Evolutionary conservation across 305 asterid genomes (phyloP).

Genomic region (Fraxinus greggii): DNA sequence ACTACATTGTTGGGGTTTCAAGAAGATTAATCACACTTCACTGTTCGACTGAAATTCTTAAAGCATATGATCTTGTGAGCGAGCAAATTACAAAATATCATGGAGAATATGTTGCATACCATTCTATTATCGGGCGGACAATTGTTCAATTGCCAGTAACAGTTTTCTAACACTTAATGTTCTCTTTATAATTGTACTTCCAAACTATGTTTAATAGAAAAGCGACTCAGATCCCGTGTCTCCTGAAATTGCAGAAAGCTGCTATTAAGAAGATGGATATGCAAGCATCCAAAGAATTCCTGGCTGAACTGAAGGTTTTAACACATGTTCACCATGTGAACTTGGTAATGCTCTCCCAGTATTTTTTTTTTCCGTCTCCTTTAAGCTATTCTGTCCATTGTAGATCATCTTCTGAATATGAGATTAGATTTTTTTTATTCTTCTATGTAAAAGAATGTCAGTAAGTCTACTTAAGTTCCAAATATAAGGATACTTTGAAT

Average conservation of each 20-base stretch:
- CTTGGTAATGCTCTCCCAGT: slow-evolving; percentile 50
- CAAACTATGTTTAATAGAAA: slow-evolving; percentile 1
- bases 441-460: background rate
- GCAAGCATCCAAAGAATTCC: slow-evolving; percentile 87
- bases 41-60: background rate
- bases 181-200: background rate
- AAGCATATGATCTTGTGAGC: background rate
- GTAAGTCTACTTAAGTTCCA: background rate
- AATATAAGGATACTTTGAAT: background rate
- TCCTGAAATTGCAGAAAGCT: slow-evolving; percentile 54
- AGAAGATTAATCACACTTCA: background rate
- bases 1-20: background rate
- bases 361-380: background rate
- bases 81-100: background rate
- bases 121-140: background rate
- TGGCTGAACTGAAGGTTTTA: slow-evolving; percentile 76
- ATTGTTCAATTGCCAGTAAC: background rate
- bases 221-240: background rate
- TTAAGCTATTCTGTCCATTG: background rate
- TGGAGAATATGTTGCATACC: background rate
- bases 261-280: slow-evolving; percentile 85
- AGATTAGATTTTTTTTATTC: background rate
- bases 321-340: slow-evolving; percentile 90
- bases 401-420: background rate
- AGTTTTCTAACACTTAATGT: background rate